phyloP scores from a whole-genome alignment of 768 basidiomycete genomes.

The Epithele typhae region DNA sequence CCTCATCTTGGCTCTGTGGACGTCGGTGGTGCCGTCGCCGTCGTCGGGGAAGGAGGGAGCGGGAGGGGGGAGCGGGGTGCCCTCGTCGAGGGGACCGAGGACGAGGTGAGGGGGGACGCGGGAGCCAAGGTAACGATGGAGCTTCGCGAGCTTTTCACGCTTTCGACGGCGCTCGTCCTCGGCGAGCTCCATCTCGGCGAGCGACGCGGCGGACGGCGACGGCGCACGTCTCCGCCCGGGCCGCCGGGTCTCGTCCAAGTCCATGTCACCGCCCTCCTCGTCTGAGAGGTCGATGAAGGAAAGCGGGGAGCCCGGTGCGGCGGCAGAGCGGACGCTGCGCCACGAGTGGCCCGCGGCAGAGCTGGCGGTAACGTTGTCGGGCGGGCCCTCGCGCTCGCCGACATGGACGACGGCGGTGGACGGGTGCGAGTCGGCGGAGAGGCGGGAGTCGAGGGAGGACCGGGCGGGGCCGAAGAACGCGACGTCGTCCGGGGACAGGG shows the following conservation, averaged over 20 bases:
- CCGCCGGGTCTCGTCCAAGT: constrained; percentile 28
- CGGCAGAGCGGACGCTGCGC: constrained; percentile 9
- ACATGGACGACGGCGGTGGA: constrained; percentile 18
- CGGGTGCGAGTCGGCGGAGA: constrained; percentile 2
- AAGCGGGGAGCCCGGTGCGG: constrained; percentile 31
- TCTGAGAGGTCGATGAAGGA: constrained; percentile 72
- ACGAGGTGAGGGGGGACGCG: constrained; percentile 69
- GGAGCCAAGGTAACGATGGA: constrained; percentile 85
- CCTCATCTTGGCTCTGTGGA: constrained; percentile 38
- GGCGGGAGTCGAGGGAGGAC: constrained; percentile 1
- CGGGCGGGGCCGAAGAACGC: constrained; percentile 15
- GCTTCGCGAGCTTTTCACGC: constrained; percentile 72
- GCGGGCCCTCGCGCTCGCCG: constrained; percentile 16
- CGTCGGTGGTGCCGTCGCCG: constrained; percentile 24
- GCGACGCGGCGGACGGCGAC: constrained; percentile 40
- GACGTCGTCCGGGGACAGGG: constrained; percentile 45
- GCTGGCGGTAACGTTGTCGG: constrained; percentile 13
- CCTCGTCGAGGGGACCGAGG: constrained; percentile 39
- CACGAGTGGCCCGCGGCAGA: neutral
- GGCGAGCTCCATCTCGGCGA: constrained; percentile 45
- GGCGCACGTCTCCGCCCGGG: constrained; percentile 18
- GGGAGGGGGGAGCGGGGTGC: constrained; percentile 29
- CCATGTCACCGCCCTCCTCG: constrained; percentile 39
- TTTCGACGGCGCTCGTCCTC: constrained; percentile 66
- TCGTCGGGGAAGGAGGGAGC: constrained; percentile 20